Percentiles rank a stretch among this genome's conserved stretches.
Evolutionary conservation across 164 flowering plant genomes (phyloP).

Genomic region (Saururus chinensis): DNA sequence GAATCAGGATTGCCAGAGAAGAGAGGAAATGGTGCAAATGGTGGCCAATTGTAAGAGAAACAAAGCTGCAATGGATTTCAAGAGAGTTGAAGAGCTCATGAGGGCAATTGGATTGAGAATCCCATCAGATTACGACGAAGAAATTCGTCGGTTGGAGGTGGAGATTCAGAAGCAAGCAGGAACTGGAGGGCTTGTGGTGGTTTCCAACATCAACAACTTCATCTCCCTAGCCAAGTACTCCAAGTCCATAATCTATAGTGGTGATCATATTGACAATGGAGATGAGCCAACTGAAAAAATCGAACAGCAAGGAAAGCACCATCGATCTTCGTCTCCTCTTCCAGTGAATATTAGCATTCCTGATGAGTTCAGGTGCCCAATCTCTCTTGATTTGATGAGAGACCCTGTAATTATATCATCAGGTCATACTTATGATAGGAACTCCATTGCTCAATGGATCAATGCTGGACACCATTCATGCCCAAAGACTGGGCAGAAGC

Average conservation of each 20-base stretch:
- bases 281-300: slow-evolving; percentile 12
- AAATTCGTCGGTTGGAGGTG: slow-evolving; percentile 41
- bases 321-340: slow-evolving; percentile 25
- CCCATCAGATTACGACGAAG: slow-evolving; percentile 32
- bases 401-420: slow-evolving; percentile 78
- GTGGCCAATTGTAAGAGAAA: slow-evolving; percentile 32
- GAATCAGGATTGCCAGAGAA: slow-evolving; percentile 29
- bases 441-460: slow-evolving; percentile 62
- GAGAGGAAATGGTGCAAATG: slow-evolving; percentile 41
- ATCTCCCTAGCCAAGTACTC: slow-evolving; percentile 44
- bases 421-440: slow-evolving; percentile 72
- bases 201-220: slow-evolving; percentile 55
- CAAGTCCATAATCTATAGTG: slow-evolving; percentile 27
- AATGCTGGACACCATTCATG: slow-evolving; percentile 60
- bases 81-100: slow-evolving; percentile 28
- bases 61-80: slow-evolving; percentile 20
- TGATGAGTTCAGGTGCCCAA: slow-evolving; percentile 72
- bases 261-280: slow-evolving; percentile 6
- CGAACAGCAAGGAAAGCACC: slow-evolving; percentile 5
- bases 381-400: slow-evolving; percentile 68
- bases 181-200: slow-evolving; percentile 55
- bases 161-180: slow-evolving; percentile 67
- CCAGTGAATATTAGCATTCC: slow-evolving; percentile 29
- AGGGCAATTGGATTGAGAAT: slow-evolving; percentile 35
- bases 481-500: slow-evolving; percentile 61